Evolutionary conservation across 495 filamentous ascomycete genomes (phyloP).

Genomic region (Penicillium odoratum): DNA sequence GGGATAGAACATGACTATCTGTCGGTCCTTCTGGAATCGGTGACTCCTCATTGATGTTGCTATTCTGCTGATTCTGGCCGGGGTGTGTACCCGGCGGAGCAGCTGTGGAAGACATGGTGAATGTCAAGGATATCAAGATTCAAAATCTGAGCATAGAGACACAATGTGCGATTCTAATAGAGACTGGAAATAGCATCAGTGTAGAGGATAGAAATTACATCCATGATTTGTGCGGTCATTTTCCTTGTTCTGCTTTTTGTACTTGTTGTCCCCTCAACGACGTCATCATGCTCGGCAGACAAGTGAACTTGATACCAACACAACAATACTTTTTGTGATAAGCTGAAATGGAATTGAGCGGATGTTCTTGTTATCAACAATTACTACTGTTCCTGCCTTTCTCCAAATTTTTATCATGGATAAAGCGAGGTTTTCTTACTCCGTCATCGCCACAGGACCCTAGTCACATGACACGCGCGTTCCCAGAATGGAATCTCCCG

Average conservation of each 20-base stretch:
- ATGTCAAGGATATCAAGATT: neutral
- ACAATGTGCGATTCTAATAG: no score
- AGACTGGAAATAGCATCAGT: no score
- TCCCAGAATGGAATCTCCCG: slow-evolving; percentile 25
- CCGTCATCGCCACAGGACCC: neutral
- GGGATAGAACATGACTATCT: slow-evolving; percentile 51
- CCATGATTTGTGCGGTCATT: neutral
- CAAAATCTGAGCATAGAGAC: neutral
- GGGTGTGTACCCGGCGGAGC: neutral
- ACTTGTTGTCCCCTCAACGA: neutral
- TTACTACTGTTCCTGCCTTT: neutral
- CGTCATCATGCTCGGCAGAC: slow-evolving; percentile 6
- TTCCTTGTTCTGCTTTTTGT: neutral
- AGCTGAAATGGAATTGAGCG: neutral
- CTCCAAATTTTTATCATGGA: neutral
- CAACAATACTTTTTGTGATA: neutral
- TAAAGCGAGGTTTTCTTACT: neutral
- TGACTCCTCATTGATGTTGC: neutral
- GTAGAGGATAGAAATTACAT: neutral
- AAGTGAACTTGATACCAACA: neutral
- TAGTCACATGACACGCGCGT: slow-evolving; percentile 23
- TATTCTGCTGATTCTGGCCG: neutral
- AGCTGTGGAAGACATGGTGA: neutral
- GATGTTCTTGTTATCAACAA: neutral
- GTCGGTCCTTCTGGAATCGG: slow-evolving; percentile 31